Evolutionary conservation across 805 yeast species (phyloP), one percentile per base, ranked within the genome.

Genomic region (Saccharomycopsis synnaedendra): DNA sequence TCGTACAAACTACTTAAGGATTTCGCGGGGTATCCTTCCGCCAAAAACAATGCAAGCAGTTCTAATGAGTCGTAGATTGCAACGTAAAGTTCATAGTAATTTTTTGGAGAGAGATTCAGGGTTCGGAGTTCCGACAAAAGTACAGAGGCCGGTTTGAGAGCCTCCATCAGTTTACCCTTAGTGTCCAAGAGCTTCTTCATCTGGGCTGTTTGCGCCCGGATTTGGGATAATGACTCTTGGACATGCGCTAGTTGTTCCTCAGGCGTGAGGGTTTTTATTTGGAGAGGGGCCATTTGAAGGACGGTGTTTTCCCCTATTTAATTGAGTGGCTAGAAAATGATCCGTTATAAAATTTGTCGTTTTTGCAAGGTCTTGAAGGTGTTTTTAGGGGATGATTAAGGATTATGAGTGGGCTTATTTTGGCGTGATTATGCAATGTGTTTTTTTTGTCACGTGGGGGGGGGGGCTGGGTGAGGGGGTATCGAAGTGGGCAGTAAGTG

Each of bases 51-150:
- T 0, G 88, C 75, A 36, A 93, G 68, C 39, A 73, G 64, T 36
- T 82, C 82, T 60, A 93, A 67, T 0, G 94, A 82, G 64, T 93
- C 97, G 58, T 80, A 89, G 2, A 84, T 81, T 42, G 82, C 70
- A 54, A 85, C 82, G 66, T 90, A 93, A 41, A 93, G 66, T 63
- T 89, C 97, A 62, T 93, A 93, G 70, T 93, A 93, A 62, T 85
- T 89, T 60, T 88, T 88, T 0, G 98, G 97, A 2, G 86, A 72
- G 50, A 87, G 68, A 42, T 71, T 69, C 44, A 82, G 77, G 3
- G 90, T 83, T 47, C 97, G 71, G 46, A 90, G 67, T 64, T 89
- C 97, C 34, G 80, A 78, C 47, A 93, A 69, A 67, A 88, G 78
- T 32, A 81, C 77, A 33, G 95, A 78, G 34, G 95, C 86, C 60